Percentiles rank a stretch among this genome's conserved stretches.
Conservation (phyloP, 257 asterid species). For the Salvia miltiorrhiza region DNA sequence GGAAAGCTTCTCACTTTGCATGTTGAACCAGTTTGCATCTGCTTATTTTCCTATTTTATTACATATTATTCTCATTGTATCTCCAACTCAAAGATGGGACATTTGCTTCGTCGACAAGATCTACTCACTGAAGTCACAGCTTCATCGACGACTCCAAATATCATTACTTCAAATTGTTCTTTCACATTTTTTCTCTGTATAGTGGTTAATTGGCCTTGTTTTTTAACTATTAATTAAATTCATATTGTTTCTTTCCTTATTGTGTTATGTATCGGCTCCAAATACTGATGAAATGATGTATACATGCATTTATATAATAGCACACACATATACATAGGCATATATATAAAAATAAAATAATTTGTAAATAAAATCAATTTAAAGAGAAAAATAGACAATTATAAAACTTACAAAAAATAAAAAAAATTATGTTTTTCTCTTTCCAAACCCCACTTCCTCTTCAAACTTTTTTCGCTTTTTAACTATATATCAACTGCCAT, state of each 20-base stretch:
- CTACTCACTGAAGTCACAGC: not conserved
- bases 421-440: too few relatives aligned
- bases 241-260: conserved; percentile 16
- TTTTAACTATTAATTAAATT: conserved; percentile 24
- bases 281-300: too few relatives aligned
- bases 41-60: conserved; percentile 23
- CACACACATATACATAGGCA: too few relatives aligned
- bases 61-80: conserved; percentile 17
- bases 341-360: too few relatives aligned
- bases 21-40: conserved; percentile 30
- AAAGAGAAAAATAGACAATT: too few relatives aligned
- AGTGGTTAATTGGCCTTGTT: conserved; percentile 16
- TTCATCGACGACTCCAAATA: not conserved
- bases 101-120: conserved; percentile 22
- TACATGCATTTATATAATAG: too few relatives aligned
- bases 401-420: too few relatives aligned
- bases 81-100: conserved; percentile 20
- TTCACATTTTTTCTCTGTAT: conserved; percentile 1
- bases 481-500: too few relatives aligned
- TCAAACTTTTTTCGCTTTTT: too few relatives aligned
- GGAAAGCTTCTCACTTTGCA: conserved; percentile 14
- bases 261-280: not conserved
- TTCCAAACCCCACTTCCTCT: too few relatives aligned
- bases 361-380: too few relatives aligned
- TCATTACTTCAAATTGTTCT: not conserved